Percentiles rank a stretch among this genome's conserved stretches.
These are phyloP conservation scores for Arachnomyces sp. DNA, from an alignment of 2,329 filamentous ascomycete genomes.

Conservation along the genomic window DNA sequence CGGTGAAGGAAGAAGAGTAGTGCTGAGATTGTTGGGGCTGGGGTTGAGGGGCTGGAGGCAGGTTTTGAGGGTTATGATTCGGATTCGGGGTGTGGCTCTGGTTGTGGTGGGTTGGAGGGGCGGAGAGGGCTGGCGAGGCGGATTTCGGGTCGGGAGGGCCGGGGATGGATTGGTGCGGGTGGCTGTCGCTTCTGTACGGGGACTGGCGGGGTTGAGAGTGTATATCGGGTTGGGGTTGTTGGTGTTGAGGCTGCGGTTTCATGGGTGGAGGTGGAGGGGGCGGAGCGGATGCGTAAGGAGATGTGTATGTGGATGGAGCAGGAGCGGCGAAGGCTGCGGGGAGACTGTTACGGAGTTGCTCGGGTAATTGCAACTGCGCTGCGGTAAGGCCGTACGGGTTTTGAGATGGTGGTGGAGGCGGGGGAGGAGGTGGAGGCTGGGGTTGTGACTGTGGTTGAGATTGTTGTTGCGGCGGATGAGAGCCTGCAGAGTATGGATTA, in stretches of 20 bases:
- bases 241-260: conserved; percentile 9
- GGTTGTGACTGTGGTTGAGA: conserved; percentile 7
- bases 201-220: conserved; percentile 13
- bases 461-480: conserved; percentile 17
- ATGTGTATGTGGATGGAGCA: conserved; percentile 30
- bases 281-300: conserved; percentile 33
- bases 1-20: conserved; percentile 29
- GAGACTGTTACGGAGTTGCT: conserved; percentile 30
- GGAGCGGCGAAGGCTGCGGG: conserved; percentile 31
- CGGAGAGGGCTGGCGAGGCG: conserved; percentile 15
- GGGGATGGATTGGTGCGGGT: conserved; percentile 12
- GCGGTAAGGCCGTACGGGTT: conserved; percentile 4
- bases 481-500: conserved; percentile 3
- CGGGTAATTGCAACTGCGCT: conserved; percentile 25
- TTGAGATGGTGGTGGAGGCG: background rate
- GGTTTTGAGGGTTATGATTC: background rate
- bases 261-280: conserved; percentile 26
- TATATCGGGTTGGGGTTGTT: conserved; percentile 10
- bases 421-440: conserved; percentile 2
- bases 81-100: conserved; percentile 3
- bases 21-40: conserved; percentile 8
- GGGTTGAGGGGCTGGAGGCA: background rate
- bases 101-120: conserved; percentile 3
- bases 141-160: conserved; percentile 9
- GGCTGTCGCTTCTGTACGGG: conserved; percentile 2